Conservation (phyloP, 352 stramenopile genomes). For the Phytophthora tentaculata region DNA sequence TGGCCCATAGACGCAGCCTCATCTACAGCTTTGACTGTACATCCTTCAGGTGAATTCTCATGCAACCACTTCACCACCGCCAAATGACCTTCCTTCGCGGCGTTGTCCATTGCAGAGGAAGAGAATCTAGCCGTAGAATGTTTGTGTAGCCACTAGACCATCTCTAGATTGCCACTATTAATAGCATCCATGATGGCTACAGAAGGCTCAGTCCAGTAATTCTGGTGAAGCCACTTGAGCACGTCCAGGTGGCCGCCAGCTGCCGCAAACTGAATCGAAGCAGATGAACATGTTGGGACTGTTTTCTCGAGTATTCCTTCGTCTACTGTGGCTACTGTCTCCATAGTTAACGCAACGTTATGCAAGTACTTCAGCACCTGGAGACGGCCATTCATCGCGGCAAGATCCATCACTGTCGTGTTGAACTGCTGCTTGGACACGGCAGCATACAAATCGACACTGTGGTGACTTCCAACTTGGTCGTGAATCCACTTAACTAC, state of each 20-base stretch:
- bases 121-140: slow-evolving; percentile 26
- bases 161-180: slow-evolving; percentile 29
- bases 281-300: slow-evolving; percentile 19
- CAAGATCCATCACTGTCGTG: slow-evolving; percentile 36
- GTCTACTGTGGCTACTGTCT: neutral
- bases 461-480: slow-evolving; percentile 13
- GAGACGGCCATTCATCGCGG: slow-evolving; percentile 39
- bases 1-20: slow-evolving; percentile 31
- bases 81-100: slow-evolving; percentile 31
- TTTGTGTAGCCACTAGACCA: slow-evolving; percentile 37
- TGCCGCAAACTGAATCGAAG: slow-evolving; percentile 26
- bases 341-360: slow-evolving; percentile 16
- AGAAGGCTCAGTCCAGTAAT: slow-evolving; percentile 27
- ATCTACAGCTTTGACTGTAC: slow-evolving; percentile 44
- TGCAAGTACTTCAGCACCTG: slow-evolving; percentile 39
- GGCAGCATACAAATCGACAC: slow-evolving; percentile 20
- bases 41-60: slow-evolving; percentile 30
- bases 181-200: slow-evolving; percentile 34
- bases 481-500: slow-evolving; percentile 33
- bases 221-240: slow-evolving; percentile 38
- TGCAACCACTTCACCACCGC: slow-evolving; percentile 33
- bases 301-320: slow-evolving; percentile 6
- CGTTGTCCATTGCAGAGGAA: slow-evolving; percentile 24
- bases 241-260: slow-evolving; percentile 26
- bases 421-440: slow-evolving; percentile 29